Evolutionary conservation across 257 asterid species (phyloP).

Genomic region (Solanum sitiens): DNA sequence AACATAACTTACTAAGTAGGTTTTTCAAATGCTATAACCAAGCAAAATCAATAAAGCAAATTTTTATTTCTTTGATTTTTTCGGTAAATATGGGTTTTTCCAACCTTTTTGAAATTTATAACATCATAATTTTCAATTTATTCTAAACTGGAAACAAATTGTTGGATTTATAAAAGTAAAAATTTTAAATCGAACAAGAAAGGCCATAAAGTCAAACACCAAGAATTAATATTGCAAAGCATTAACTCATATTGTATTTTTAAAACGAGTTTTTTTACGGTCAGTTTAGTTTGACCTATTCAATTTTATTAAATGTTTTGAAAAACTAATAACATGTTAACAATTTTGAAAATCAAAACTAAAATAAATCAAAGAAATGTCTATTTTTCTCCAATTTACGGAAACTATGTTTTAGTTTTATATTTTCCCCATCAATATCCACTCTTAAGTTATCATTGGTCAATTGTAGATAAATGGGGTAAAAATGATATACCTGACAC

Average conservation of each 20-base stretch:
- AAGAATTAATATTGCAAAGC: background rate
- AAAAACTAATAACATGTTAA: too few relatives aligned
- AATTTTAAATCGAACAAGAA: background rate
- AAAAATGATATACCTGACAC: background rate
- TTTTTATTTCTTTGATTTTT: too few relatives aligned
- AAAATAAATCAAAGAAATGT: background rate
- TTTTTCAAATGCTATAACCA: background rate
- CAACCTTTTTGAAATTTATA: too few relatives aligned
- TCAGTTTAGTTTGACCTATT: background rate
- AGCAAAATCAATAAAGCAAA: background rate
- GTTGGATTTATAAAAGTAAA: background rate
- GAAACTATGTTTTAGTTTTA: background rate
- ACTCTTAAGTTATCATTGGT: background rate
- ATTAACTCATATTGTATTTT: background rate
- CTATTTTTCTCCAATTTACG: background rate
- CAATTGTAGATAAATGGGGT: background rate
- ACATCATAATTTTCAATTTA: too few relatives aligned
- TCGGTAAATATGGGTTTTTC: too few relatives aligned
- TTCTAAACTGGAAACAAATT: background rate
- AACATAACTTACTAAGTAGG: background rate
- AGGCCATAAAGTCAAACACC: background rate
- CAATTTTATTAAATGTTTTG: too few relatives aligned
- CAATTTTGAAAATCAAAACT: background rate
- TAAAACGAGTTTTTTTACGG: background rate
- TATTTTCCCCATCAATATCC: background rate